These are phyloP conservation scores for Ogataea sp. DNA, from an alignment of 805 yeast species.

Conservation along the genomic window DNA sequence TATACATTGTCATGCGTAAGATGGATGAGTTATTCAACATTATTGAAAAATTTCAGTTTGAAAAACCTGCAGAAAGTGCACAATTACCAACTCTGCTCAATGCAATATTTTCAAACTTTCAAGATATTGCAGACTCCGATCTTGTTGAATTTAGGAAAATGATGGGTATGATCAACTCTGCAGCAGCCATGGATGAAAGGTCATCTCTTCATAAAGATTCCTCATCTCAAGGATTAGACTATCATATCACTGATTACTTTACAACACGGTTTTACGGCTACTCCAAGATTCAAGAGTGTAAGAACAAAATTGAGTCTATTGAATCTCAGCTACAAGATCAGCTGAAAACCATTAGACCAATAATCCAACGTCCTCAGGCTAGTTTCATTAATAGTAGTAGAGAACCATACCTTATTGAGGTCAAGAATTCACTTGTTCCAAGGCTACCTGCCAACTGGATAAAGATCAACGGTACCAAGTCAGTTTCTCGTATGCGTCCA, in stretches of 20 bases:
- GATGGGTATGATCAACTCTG: slow-evolving; percentile 43
- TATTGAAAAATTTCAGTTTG: slow-evolving; percentile 13
- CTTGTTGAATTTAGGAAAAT: slow-evolving; percentile 23
- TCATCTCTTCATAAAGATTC: no score
- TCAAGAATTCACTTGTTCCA: slow-evolving; percentile 49
- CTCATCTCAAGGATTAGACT: no score
- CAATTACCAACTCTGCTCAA: neutral
- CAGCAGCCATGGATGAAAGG: slow-evolving; percentile 44
- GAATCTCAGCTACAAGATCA: slow-evolving; percentile 45
- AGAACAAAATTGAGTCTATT: slow-evolving; percentile 36
- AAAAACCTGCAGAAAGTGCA: no score
- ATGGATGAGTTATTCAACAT: slow-evolving; percentile 30
- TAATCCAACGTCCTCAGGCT: slow-evolving; percentile 49
- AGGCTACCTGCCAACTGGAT: slow-evolving; percentile 70
- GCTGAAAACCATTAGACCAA: slow-evolving; percentile 33
- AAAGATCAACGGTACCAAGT: slow-evolving; percentile 59
- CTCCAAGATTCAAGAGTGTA: slow-evolving; percentile 24
- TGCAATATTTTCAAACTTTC: neutral
- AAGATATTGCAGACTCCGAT: slow-evolving; percentile 3
- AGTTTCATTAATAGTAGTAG: slow-evolving; percentile 49
- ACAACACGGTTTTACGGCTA: slow-evolving; percentile 33
- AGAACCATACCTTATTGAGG: slow-evolving; percentile 71
- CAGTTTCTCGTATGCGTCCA: slow-evolving; percentile 66
- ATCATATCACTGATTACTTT: slow-evolving; percentile 28
- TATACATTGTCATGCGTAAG: slow-evolving; percentile 43